phyloP scores from a whole-genome alignment of 768 basidiomycete species.

The Coprinopsis cinerea region DNA sequence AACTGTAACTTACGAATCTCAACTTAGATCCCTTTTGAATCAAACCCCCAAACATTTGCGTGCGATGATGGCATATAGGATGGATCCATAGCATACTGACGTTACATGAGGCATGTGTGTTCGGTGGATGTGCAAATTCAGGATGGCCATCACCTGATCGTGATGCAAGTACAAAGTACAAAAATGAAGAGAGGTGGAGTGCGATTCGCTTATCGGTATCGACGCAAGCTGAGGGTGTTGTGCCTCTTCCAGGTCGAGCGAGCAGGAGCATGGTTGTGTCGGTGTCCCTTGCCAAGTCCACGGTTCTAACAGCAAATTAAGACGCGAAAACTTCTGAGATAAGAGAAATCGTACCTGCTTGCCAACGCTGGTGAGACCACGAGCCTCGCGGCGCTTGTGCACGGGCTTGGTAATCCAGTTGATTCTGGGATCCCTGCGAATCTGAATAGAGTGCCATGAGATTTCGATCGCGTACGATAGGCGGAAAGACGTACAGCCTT shows the following conservation, averaged over 20 bases:
- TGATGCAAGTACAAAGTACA: slow-evolving; percentile 19
- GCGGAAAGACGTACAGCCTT: slow-evolving; percentile 64
- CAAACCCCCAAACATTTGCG: not conserved
- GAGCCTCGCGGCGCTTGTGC: slow-evolving; percentile 97
- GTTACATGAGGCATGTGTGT: slow-evolving; percentile 20
- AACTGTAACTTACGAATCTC: slow-evolving; percentile 31
- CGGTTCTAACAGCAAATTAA: slow-evolving; percentile 59
- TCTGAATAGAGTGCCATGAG: slow-evolving; percentile 31
- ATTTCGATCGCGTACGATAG: slow-evolving; percentile 9
- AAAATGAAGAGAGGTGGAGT: slow-evolving; percentile 17
- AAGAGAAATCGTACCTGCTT: slow-evolving; percentile 65
- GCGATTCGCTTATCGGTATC: slow-evolving; percentile 64
- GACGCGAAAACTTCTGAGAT: slow-evolving; percentile 5
- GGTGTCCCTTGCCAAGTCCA: slow-evolving; percentile 93
- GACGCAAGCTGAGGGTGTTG: slow-evolving; percentile 93
- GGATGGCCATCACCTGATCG: too few relatives aligned
- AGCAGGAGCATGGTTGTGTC: slow-evolving; percentile 88
- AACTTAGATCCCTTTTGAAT: not conserved
- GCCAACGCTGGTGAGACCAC: slow-evolving; percentile 94
- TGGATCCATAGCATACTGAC: not conserved
- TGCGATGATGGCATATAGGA: not conserved
- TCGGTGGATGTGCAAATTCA: too few relatives aligned
- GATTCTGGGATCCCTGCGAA: slow-evolving; percentile 94
- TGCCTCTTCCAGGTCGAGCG: slow-evolving; percentile 94
- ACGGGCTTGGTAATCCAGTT: slow-evolving; percentile 99